A percentile compares a stretch with the other conserved stretches of the same genome.
Conservation (phyloP, 768 basidiomycete species). For the Russula ochroleuca region DNA sequence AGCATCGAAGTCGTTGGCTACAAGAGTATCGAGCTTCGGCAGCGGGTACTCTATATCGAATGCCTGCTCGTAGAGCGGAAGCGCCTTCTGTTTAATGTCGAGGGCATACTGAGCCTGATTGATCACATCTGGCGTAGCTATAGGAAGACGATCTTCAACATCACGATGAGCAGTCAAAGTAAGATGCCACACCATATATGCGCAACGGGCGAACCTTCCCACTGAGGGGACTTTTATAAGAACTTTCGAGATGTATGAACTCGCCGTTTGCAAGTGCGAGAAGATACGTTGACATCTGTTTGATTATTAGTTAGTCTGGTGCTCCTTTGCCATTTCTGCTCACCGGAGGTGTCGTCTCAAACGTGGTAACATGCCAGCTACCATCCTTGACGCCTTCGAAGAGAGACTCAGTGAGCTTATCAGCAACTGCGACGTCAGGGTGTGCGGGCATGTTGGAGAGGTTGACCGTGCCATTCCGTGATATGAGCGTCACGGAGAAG, state of each 20-base stretch:
- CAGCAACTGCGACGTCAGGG: conserved; percentile 46
- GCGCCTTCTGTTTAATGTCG: conserved; percentile 74
- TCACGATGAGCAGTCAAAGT: background rate
- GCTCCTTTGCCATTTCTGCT: conserved; percentile 10
- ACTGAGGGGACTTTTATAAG: conserved; percentile 74
- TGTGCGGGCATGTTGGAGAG: conserved; percentile 83
- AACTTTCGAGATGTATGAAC: conserved; percentile 69
- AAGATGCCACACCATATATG: conserved; percentile 58
- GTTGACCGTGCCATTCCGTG: conserved; percentile 67
- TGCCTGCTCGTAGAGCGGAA: conserved; percentile 88
- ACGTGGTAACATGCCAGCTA: conserved; percentile 79
- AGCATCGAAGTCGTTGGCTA: conserved; percentile 85
- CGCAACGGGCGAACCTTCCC: conserved; percentile 78
- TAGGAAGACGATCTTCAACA: conserved; percentile 11
- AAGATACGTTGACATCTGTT: conserved; percentile 78
- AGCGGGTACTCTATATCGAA: conserved; percentile 92
- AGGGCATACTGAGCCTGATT: conserved; percentile 82
- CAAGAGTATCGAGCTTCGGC: conserved; percentile 91
- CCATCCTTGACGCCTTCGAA: conserved; percentile 33
- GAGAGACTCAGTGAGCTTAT: conserved; percentile 24
- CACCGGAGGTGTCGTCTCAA: conserved; percentile 72
- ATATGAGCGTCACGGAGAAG: conserved; percentile 71
- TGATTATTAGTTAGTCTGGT: background rate
- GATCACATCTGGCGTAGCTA: conserved; percentile 78
- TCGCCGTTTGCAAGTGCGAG: conserved; percentile 82